Percentiles rank a stretch among this genome's conserved stretches.
Conservation (phyloP, 768 basidiomycete genomes). For the Kwoniella shandongensis region DNA sequence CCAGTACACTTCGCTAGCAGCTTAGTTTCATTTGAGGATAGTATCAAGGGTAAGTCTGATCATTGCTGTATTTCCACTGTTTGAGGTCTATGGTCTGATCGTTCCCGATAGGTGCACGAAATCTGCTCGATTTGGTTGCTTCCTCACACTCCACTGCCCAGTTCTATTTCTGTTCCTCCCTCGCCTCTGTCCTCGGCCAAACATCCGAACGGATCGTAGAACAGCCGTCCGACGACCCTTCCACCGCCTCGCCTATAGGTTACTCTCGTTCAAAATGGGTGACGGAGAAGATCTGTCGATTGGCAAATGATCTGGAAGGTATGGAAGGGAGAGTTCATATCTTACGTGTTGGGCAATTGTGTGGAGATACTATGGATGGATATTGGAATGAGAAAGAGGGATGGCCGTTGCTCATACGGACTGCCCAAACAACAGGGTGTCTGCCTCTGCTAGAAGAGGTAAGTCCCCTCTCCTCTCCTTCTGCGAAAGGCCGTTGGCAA, state of each 20-base stretch:
- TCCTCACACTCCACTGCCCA: conserved; percentile 5
- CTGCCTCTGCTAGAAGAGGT: conserved; percentile 47
- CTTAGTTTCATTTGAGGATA: conserved; percentile 46
- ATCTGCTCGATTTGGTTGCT: conserved; percentile 30
- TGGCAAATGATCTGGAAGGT: conserved; percentile 18
- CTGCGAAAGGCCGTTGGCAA: neutral
- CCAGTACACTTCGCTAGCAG: conserved; percentile 49
- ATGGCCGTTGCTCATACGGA: conserved; percentile 51
- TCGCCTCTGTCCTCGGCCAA: conserved; percentile 44
- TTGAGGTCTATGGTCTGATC: conserved; percentile 2
- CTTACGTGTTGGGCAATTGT: conserved; percentile 49
- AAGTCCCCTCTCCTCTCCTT: no score
- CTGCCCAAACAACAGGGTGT: conserved; percentile 36
- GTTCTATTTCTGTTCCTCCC: conserved; percentile 50
- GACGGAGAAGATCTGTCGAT: conserved; percentile 44
- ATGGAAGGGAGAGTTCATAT: conserved; percentile 31
- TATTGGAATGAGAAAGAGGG: conserved; percentile 53
- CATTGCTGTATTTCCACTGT: no score
- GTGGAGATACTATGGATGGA: conserved; percentile 47
- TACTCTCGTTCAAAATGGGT: conserved; percentile 53
- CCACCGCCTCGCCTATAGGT: conserved; percentile 45
- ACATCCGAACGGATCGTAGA: conserved; percentile 21
- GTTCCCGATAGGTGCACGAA: conserved; percentile 25
- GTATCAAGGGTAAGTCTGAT: conserved; percentile 37
- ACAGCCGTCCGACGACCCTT: conserved; percentile 33